Conservation (phyloP, 2,329 filamentous ascomycete species). For the Xylaria digitata region DNA sequence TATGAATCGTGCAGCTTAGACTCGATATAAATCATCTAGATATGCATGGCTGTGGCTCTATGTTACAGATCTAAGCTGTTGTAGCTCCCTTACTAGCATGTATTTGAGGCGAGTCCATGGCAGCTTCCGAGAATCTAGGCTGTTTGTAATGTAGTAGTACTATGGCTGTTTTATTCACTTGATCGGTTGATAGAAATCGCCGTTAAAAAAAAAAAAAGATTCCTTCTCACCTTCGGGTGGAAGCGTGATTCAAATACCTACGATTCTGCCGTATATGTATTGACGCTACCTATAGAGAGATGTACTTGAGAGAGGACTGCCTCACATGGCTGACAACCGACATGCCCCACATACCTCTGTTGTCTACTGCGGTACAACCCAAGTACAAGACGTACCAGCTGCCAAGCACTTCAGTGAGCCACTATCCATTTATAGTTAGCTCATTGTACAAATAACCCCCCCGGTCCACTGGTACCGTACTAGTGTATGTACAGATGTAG, state of each 20-base stretch:
- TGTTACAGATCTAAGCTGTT: background rate
- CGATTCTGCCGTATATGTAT: background rate
- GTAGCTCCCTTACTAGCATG: too few species aligned
- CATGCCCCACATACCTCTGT: slow-evolving; percentile 2
- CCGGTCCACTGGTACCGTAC: slow-evolving; percentile 5
- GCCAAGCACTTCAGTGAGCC: slow-evolving; percentile 8
- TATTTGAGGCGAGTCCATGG: too few species aligned
- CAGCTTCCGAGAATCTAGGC: background rate
- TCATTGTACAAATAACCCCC: slow-evolving; percentile 24
- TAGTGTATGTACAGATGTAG: too few species aligned
- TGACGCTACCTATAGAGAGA: slow-evolving; percentile 1
- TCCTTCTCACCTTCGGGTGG: background rate
- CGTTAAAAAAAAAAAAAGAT: background rate
- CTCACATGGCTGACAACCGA: slow-evolving; percentile 10
- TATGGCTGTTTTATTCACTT: background rate
- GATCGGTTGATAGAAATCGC: background rate
- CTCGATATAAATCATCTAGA: background rate
- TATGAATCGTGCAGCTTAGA: background rate
- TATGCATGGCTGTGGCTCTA: background rate
- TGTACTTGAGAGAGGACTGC: background rate
- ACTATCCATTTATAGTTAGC: slow-evolving; percentile 24
- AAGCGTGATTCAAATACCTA: background rate
- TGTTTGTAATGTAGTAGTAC: background rate
- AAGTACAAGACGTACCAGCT: background rate
- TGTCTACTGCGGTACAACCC: background rate